These are phyloP conservation scores for Epithemia pelagica DNA, from an alignment of 108 stramenopile genomes.

Conservation along the genomic window DNA sequence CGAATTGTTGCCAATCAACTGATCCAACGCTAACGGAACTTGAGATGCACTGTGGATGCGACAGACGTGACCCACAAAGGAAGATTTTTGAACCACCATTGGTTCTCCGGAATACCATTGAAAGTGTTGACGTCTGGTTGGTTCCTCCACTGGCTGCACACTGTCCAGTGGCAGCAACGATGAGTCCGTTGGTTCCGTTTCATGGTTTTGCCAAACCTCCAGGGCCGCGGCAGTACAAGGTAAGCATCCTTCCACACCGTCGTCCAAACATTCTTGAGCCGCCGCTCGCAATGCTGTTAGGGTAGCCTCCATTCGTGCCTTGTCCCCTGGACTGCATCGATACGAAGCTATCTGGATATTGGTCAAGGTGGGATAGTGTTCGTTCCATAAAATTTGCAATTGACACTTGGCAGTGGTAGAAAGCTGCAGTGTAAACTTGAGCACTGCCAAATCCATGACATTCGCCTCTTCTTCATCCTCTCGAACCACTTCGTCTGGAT, in stretches of 20 bases:
- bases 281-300: slow-evolving; percentile 11
- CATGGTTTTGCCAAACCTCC: slow-evolving; percentile 20
- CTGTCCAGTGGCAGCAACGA: neutral
- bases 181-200: neutral
- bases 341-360: slow-evolving; percentile 17
- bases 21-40: slow-evolving; percentile 17
- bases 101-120: slow-evolving; percentile 28
- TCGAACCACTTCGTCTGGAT: slow-evolving; percentile 24
- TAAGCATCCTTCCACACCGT: slow-evolving; percentile 22
- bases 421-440: slow-evolving; percentile 17
- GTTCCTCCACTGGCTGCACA: too few species aligned
- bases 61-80: slow-evolving; percentile 32
- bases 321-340: slow-evolving; percentile 9
- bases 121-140: slow-evolving; percentile 2
- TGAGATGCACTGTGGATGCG: slow-evolving; percentile 16
- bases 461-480: neutral
- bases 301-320: slow-evolving; percentile 23
- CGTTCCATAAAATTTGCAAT: slow-evolving; percentile 7
- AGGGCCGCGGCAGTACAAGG: slow-evolving; percentile 27
- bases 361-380: slow-evolving; percentile 20
- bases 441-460: slow-evolving; percentile 8
- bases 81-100: slow-evolving; percentile 25
- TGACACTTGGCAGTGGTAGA: slow-evolving; percentile 3
- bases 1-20: slow-evolving; percentile 18
- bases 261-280: slow-evolving; percentile 16